Percentiles rank a stretch among this genome's conserved stretches.
These are phyloP conservation scores for Intubia oerlemansii DNA, from an alignment of 2,329 filamentous ascomycete genomes.

Conservation along the genomic window DNA sequence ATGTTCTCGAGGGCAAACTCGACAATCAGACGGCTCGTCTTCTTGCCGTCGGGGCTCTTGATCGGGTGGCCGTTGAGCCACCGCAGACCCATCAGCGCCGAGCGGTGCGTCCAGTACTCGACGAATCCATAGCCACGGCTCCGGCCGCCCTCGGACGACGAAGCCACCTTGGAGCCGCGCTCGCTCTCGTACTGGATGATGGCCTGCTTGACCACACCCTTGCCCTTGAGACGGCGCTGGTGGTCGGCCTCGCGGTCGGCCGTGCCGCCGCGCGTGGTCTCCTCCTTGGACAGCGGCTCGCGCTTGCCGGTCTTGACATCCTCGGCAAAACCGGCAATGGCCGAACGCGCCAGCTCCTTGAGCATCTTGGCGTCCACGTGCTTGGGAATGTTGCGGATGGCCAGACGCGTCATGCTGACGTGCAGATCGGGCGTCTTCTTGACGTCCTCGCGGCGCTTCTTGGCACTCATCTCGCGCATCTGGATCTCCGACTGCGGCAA, in stretches of 20 bases:
- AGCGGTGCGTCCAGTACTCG: conserved; percentile 84
- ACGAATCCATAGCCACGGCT: conserved; percentile 94
- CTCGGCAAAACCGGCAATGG: conserved; percentile 81
- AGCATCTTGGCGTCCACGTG: conserved; percentile 68
- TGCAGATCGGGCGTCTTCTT: conserved; percentile 80
- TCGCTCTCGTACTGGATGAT: conserved; percentile 86
- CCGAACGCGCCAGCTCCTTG: conserved; percentile 76
- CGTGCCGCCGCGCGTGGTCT: conserved; percentile 57
- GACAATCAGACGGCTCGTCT: conserved; percentile 75
- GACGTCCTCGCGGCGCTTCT: conserved; percentile 76
- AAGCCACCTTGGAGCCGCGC: conserved; percentile 64
- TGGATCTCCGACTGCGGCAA: conserved; percentile 63
- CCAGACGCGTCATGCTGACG: conserved; percentile 72
- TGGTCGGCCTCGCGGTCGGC: conserved; percentile 65
- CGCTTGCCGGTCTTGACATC: conserved; percentile 67
- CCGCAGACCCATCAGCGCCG: conserved; percentile 81
- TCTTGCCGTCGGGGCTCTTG: conserved; percentile 37
- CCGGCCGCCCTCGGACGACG: conserved; percentile 41
- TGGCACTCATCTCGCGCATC: conserved; percentile 70
- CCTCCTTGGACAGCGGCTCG: conserved; percentile 70
- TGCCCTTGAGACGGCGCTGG: conserved; percentile 59
- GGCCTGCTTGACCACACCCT: conserved; percentile 73
- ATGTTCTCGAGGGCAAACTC: conserved; percentile 98
- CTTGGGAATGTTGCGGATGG: conserved; percentile 76
- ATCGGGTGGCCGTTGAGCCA: conserved; percentile 69